phyloP scores from a whole-genome alignment of 345 rosid genomes.

The Sisymbrium altissimum region DNA sequence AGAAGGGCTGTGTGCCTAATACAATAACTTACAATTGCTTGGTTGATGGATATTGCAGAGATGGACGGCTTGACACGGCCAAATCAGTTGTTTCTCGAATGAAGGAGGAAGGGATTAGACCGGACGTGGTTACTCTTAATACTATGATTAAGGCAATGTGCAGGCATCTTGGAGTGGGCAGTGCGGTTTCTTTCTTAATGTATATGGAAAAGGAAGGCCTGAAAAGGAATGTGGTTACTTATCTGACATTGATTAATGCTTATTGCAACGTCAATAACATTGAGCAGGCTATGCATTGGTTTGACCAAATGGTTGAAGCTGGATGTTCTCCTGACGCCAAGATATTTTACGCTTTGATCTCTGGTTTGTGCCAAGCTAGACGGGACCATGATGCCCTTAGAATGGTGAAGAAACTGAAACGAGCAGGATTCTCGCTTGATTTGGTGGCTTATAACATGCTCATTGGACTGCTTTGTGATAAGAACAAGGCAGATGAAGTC shows the following conservation, averaged over 20 bases:
- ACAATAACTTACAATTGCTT: conserved; percentile 57
- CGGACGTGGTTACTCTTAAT: conserved; percentile 49
- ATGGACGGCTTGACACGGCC: conserved; percentile 51
- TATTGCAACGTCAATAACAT: conserved; percentile 57
- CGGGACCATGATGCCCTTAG: conserved; percentile 48
- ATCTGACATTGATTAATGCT: conserved; percentile 50
- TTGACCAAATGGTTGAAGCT: conserved; percentile 41
- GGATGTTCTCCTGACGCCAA: conserved; percentile 50
- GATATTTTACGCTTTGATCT: conserved; percentile 50
- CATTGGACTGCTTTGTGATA: conserved; percentile 52
- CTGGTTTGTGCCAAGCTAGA: conserved; percentile 58
- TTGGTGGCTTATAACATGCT: conserved; percentile 51
- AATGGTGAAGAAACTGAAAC: conserved; percentile 43
- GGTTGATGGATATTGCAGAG: conserved; percentile 64
- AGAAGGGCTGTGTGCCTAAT: conserved; percentile 41
- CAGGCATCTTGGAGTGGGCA: conserved; percentile 42
- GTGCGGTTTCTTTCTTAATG: conserved; percentile 41
- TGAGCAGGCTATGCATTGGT: conserved; percentile 47
- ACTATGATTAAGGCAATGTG: conserved; percentile 66
- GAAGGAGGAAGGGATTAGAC: conserved; percentile 43
- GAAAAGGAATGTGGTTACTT: conserved; percentile 41
- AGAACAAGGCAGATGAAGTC: conserved; percentile 45
- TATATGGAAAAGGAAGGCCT: conserved; percentile 48
- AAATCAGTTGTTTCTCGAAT: conserved; percentile 44
- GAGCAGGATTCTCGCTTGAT: conserved; percentile 52